Evolutionary conservation across 1,139 yeast genomes (phyloP).

Genomic region (Magnusiomyces magnusii): DNA sequence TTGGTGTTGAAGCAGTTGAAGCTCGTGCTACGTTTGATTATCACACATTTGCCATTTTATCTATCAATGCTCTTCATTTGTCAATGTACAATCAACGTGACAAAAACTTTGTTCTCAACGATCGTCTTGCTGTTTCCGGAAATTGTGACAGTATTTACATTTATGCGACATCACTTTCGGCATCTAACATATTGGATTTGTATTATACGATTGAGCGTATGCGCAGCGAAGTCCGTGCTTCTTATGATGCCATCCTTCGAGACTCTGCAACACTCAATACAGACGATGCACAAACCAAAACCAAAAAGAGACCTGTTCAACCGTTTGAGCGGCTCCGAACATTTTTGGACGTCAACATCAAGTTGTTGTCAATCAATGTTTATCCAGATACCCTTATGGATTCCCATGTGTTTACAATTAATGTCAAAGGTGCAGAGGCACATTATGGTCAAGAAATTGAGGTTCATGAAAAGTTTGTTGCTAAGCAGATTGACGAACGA

Average conservation of each 20-base stretch:
- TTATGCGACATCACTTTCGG: constrained; percentile 74
- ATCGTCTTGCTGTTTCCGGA: constrained; percentile 53
- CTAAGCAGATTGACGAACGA: constrained; percentile 38
- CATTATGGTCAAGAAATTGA: constrained; percentile 51
- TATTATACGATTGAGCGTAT: constrained; percentile 63
- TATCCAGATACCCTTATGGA: constrained; percentile 76
- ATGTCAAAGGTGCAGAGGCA: constrained; percentile 53
- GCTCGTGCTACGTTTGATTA: constrained; percentile 69
- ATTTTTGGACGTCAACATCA: constrained; percentile 53
- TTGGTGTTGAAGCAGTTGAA: constrained; percentile 50
- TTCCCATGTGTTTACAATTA: constrained; percentile 59
- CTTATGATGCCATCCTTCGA: constrained; percentile 64
- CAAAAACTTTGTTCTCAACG: constrained; percentile 41
- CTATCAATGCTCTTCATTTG: constrained; percentile 43
- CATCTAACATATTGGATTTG: constrained; percentile 74
- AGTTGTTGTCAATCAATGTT: constrained; percentile 50
- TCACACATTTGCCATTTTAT: constrained; percentile 68
- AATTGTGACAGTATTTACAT: constrained; percentile 51
- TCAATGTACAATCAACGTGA: constrained; percentile 66
- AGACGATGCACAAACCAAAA: constrained; percentile 9
- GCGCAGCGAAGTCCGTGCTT: constrained; percentile 60
- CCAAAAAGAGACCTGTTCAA: constrained; percentile 5
- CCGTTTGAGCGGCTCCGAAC: constrained; percentile 38
- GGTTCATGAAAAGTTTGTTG: constrained; percentile 38
- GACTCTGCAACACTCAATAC: constrained; percentile 37